These are phyloP conservation scores for Fusarium sp. DNA, from an alignment of 2,329 filamentous ascomycete genomes.

Conservation along the genomic window DNA sequence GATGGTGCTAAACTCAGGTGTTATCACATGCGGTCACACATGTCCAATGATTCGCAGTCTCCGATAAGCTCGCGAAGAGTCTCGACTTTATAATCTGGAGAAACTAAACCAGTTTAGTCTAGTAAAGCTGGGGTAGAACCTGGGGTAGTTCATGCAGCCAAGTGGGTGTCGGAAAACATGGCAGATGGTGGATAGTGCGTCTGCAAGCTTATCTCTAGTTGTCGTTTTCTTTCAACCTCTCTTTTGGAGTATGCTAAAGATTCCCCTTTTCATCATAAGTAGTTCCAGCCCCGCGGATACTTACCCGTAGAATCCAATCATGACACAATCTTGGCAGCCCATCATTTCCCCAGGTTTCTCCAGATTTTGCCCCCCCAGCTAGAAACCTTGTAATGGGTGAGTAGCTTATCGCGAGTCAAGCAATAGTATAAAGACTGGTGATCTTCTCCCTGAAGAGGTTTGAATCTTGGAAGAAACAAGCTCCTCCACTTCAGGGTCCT, in stretches of 20 bases:
- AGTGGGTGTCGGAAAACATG: slow-evolving; percentile 7
- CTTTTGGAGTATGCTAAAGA: neutral
- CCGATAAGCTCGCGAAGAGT: neutral
- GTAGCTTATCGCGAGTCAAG: neutral
- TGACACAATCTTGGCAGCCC: neutral
- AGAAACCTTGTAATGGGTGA: neutral
- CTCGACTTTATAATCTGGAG: slow-evolving; percentile 11
- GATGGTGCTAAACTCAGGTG: slow-evolving; percentile 1
- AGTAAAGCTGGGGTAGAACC: slow-evolving; percentile 19
- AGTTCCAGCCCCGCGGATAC: slow-evolving; percentile 24
- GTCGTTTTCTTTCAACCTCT: slow-evolving; percentile 1
- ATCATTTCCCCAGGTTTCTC: neutral
- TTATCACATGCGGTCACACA: neutral
- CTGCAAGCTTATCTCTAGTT: neutral
- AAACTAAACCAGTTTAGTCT: slow-evolving; percentile 1
- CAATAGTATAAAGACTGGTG: slow-evolving; percentile 15
- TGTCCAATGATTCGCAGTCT: neutral
- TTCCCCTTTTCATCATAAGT: neutral
- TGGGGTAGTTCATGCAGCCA: neutral
- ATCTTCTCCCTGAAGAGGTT: neutral
- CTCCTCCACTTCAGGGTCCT: neutral
- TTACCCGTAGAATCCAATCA: slow-evolving; percentile 35
- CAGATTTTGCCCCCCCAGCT: neutral
- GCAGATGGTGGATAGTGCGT: neutral
- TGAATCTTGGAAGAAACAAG: slow-evolving; percentile 6